These are phyloP conservation scores for Coleophoma crateriformis DNA, from an alignment of 2,329 filamentous ascomycete species.

Conservation along the genomic window DNA sequence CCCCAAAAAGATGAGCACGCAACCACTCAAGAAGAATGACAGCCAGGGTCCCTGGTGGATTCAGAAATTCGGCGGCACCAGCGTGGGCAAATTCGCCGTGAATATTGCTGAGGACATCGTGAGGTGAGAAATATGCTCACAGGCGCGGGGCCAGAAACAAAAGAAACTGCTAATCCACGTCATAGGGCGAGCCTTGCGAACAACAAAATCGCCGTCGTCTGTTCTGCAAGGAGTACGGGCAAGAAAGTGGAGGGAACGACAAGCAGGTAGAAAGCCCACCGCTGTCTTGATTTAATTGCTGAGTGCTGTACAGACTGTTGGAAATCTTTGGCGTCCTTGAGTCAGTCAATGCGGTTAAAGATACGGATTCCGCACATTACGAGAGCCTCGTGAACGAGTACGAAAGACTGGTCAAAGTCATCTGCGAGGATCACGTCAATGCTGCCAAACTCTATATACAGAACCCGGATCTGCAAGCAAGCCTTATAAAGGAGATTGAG, in stretches of 20 bases:
- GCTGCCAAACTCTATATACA: slow-evolving; percentile 62
- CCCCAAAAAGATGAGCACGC: background rate
- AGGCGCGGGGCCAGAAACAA: too few relatives aligned
- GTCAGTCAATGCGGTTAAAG: slow-evolving; percentile 45
- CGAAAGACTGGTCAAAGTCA: slow-evolving; percentile 69
- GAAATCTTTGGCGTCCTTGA: slow-evolving; percentile 55
- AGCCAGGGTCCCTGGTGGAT: slow-evolving; percentile 62
- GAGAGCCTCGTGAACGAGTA: slow-evolving; percentile 55
- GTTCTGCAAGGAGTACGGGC: slow-evolving; percentile 88
- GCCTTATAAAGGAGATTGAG: slow-evolving; percentile 62
- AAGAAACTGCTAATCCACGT: background rate
- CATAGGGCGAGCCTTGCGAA: slow-evolving; percentile 53
- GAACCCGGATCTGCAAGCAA: slow-evolving; percentile 48
- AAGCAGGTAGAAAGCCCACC: slow-evolving; percentile 64
- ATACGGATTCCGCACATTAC: slow-evolving; percentile 45
- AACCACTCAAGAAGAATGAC: slow-evolving; percentile 22
- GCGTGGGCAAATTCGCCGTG: slow-evolving; percentile 86
- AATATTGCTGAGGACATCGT: slow-evolving; percentile 71
- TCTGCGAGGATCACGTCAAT: slow-evolving; percentile 74
- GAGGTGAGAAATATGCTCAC: slow-evolving; percentile 32
- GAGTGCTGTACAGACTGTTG: slow-evolving; percentile 33
- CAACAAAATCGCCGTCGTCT: slow-evolving; percentile 84
- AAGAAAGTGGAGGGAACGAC: slow-evolving; percentile 95
- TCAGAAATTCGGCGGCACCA: slow-evolving; percentile 94
- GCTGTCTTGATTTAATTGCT: background rate